Evolutionary conservation across 495 filamentous ascomycete species (phyloP).

Genomic region (Tuber microsphaerosporum): DNA sequence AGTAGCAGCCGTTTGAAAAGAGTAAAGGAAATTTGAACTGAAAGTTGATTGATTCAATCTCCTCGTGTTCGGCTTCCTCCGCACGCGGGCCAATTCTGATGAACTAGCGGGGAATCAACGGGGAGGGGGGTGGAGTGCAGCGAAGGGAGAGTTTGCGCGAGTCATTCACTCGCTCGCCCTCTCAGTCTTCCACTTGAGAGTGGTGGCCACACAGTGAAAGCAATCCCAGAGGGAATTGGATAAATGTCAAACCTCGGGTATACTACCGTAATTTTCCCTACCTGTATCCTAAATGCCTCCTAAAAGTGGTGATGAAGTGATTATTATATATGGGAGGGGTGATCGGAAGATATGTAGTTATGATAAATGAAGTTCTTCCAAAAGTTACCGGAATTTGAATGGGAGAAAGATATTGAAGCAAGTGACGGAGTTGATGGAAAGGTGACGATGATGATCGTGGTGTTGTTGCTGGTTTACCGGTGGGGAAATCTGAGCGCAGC

Average conservation of each 20-base stretch:
- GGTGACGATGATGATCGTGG: background rate
- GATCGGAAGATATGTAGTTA: background rate
- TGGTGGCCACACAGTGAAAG: background rate
- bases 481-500: background rate
- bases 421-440: background rate
- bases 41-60: background rate
- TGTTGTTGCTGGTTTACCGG: background rate
- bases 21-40: background rate
- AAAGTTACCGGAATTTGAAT: background rate
- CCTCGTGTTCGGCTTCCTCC: slow-evolving; percentile 1
- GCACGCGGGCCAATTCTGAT: background rate
- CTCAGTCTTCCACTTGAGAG: background rate
- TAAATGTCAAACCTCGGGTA: background rate
- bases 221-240: background rate
- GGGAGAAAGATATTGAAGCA: background rate
- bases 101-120: background rate
- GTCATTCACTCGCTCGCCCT: background rate
- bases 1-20: background rate
- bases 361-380: background rate
- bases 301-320: background rate
- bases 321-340: background rate
- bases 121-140: background rate
- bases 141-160: background rate
- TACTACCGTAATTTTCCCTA: background rate
- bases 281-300: background rate